Percentiles rank a stretch among this genome's conserved stretches.
phyloP scores from a whole-genome alignment of 148 eudicot genomes.

The Silene latifolia region DNA sequence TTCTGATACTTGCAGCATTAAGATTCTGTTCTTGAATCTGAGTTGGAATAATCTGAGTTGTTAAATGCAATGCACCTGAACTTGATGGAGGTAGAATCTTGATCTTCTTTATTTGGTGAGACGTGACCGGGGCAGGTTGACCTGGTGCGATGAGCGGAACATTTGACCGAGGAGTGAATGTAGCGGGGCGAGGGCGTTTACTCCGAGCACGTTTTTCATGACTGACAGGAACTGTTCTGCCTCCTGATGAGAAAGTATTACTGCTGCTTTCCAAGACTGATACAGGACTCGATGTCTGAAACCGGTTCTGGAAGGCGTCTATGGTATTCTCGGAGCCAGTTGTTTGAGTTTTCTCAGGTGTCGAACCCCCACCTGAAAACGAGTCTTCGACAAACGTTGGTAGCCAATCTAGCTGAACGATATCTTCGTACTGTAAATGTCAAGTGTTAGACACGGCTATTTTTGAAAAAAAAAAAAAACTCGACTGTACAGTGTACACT shows the following conservation, averaged over 20 bases:
- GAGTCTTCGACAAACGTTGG: constrained; percentile 89
- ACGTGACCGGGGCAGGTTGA: constrained; percentile 19
- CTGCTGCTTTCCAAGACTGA: constrained; percentile 80
- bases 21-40: constrained; percentile 16
- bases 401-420: constrained; percentile 87
- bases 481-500: no score
- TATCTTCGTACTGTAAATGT: constrained; percentile 72
- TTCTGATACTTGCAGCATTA: constrained; percentile 40
- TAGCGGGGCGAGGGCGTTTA: constrained; percentile 85
- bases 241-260: constrained; percentile 44
- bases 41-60: no score
- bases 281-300: constrained; percentile 69
- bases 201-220: constrained; percentile 68
- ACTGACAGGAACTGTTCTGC: constrained; percentile 34
- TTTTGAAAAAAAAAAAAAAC: no score
- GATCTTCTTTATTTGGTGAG: constrained; percentile 47
- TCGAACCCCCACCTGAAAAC: constrained; percentile 63
- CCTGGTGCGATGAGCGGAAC: constrained; percentile 40
- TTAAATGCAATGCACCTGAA: no score
- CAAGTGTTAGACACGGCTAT: no score
- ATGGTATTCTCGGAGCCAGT: constrained; percentile 19
- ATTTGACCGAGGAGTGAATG: constrained; percentile 50
- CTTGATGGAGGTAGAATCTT: constrained; percentile 28
- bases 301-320: constrained; percentile 39
- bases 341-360: constrained; percentile 37